Evolutionary conservation across 2,329 filamentous ascomycete species (phyloP).

Genomic region (Arthrinium puccinioides): DNA sequence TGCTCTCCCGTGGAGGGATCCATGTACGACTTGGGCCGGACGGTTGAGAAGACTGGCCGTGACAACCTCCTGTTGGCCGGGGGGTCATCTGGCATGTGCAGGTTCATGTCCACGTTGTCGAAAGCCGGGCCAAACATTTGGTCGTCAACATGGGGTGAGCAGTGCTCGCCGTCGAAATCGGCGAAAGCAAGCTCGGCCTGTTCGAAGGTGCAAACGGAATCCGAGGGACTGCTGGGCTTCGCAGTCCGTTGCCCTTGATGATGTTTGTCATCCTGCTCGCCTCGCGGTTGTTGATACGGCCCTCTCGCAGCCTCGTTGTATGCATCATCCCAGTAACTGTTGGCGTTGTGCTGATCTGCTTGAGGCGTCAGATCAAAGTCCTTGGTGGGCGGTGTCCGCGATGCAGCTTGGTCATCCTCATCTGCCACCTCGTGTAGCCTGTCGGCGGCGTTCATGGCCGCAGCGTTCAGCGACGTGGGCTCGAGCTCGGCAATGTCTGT

Average conservation of each 20-base stretch:
- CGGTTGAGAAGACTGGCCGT: conserved; percentile 22
- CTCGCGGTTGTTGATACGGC: conserved; percentile 13
- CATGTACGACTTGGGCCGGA: conserved; percentile 49
- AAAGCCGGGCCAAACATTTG: conserved; percentile 12
- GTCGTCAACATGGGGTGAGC: conserved; percentile 43
- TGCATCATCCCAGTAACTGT: conserved; percentile 22
- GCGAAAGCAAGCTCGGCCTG: conserved; percentile 62
- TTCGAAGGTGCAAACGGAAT: conserved; percentile 54
- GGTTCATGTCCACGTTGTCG: conserved; percentile 10
- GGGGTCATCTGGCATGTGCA: conserved; percentile 11
- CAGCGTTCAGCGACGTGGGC: conserved; percentile 40
- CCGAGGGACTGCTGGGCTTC: conserved; percentile 41
- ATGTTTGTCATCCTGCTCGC: too few species aligned
- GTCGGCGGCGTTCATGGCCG: conserved; percentile 49
- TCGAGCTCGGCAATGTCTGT: conserved; percentile 53
- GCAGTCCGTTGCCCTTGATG: conserved; percentile 9
- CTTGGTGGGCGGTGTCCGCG: conserved; percentile 14
- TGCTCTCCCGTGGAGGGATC: conserved; percentile 61
- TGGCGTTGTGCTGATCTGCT: conserved; percentile 16
- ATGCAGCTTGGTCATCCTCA: conserved; percentile 23
- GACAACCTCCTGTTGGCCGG: conserved; percentile 17
- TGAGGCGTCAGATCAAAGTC: conserved; percentile 20
- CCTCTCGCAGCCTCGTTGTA: conserved; percentile 11
- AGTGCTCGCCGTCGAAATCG: conserved; percentile 78
- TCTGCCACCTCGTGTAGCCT: conserved; percentile 26